Conservation (phyloP, 306 rosid genomes). For the Ziziphus jujuba region DNA sequence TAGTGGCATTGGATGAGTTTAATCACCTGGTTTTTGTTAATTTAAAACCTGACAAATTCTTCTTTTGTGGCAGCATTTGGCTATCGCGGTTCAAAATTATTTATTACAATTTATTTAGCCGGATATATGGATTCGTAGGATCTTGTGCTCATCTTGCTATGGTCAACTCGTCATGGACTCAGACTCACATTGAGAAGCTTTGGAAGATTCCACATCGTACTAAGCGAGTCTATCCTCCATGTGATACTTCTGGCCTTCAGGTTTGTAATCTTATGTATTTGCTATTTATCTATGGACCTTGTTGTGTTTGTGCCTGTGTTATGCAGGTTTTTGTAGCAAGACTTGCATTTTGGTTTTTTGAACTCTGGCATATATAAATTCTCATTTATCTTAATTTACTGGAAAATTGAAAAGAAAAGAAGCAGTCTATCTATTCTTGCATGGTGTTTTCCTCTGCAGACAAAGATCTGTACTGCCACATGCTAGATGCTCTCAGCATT, state of each 20-base stretch:
- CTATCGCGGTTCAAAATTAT: slow-evolving; percentile 69
- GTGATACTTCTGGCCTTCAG: slow-evolving; percentile 93
- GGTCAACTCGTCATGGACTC: slow-evolving; percentile 99
- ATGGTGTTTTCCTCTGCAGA: too few species aligned
- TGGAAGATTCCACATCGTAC: slow-evolving; percentile 72
- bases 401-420: too few species aligned
- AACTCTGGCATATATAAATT: background rate
- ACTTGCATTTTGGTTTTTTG: background rate
- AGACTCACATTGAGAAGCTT: slow-evolving; percentile 72
- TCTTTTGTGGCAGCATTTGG: slow-evolving; percentile 69
- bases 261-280: slow-evolving; percentile 38
- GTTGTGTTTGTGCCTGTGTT: background rate
- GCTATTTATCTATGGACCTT: background rate
- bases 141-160: slow-evolving; percentile 85
- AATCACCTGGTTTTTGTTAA: slow-evolving; percentile 4
- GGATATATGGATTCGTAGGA: slow-evolving; percentile 81
- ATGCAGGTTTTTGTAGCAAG: background rate
- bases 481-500: background rate
- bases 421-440: too few species aligned
- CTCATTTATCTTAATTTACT: background rate
- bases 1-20: slow-evolving; percentile 18
- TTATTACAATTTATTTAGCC: slow-evolving; percentile 76
- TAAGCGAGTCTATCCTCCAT: slow-evolving; percentile 91
- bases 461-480: background rate
- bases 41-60: slow-evolving; percentile 11